Base-by-base conservation (phyloP, 2,329 filamentous ascomycete genomes). In the Aspergillus udagawae region DNA sequence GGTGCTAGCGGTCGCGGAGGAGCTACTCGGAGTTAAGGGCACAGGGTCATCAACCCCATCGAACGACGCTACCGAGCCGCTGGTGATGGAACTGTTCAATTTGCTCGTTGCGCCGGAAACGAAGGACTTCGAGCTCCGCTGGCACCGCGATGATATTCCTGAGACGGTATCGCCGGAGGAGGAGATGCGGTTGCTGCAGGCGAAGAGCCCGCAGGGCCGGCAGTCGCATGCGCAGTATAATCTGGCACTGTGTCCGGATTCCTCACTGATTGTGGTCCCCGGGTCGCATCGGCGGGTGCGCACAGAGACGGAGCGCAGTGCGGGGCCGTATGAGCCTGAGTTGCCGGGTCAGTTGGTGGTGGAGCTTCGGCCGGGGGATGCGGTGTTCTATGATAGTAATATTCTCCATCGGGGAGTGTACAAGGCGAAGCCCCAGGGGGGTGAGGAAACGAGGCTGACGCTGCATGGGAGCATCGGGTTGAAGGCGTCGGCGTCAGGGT, bases 61-160 rank as follows among this genome's bases (percentile, higher is more conserved):
- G 53, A 64, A 38, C 12, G 44, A 53, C 1, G 56, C 75, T 53
- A 78, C 86, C 35, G 84, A 88, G 4, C 79, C 86, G 1, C 78
- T 96, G 23, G 88, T 93, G 42, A 90, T 96, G 86, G 92, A 96
- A 75, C 77, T 96, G 20, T 92, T 91, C 75, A 96, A 96, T 70
- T 81, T 96, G 74, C 85, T 96, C 7, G 86, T 95, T 14, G 80
- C 88, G 4, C 91, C 91, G 0, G 74, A 74, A 32, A 85, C 86
- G 42, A 64, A 69, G 2, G 84, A 88, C 63, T 96, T 93, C 67
- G 85, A 84, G 66, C 80, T 96, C 51, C 79, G 87, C 51, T 96
- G 92, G 92, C 92, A 96, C 71, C 80, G 92, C 32, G 92, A 96
- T 69, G 91, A 95, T 68, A 87, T 96, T 49, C 79, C 86, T 2